These are phyloP conservation scores for Russula griseocarnosa DNA, from an alignment of 768 basidiomycete genomes.

Conservation along the genomic window DNA sequence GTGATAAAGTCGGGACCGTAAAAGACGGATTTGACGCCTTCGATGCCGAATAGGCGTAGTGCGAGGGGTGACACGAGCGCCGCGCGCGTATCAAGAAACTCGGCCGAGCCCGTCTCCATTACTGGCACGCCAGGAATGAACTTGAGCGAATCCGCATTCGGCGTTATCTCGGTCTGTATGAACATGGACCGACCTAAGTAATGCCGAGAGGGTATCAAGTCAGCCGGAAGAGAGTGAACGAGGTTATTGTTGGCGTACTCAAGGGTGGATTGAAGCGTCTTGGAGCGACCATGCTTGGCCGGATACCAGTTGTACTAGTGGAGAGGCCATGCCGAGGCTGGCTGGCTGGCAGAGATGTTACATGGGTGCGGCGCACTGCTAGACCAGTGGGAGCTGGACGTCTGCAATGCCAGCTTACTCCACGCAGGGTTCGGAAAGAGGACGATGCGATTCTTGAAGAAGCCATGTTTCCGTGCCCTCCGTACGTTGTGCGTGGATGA, in stretches of 20 bases:
- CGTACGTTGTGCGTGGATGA: not conserved
- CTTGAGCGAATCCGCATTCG: conserved; percentile 95
- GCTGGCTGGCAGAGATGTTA: conserved; percentile 1
- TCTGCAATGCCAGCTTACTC: not conserved
- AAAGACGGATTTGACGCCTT: conserved; percentile 85
- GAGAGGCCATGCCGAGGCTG: conserved; percentile 17
- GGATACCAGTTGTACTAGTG: conserved; percentile 5
- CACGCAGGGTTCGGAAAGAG: conserved; percentile 1
- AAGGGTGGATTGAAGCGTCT: conserved; percentile 30
- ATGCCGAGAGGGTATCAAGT: not conserved
- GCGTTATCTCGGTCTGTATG: conserved; percentile 96
- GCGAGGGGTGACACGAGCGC: conserved; percentile 93
- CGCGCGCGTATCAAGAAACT: conserved; percentile 86
- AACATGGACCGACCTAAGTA: conserved; percentile 77
- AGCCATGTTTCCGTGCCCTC: conserved; percentile 2
- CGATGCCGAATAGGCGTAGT: conserved; percentile 88
- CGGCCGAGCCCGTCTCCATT: conserved; percentile 84
- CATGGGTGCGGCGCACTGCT: conserved; percentile 11
- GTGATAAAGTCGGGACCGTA: conserved; percentile 99
- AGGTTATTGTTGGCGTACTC: conserved; percentile 34
- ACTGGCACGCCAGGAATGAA: conserved; percentile 93
- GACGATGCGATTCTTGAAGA: conserved; percentile 5
- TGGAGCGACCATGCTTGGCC: conserved; percentile 7
- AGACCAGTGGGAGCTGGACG: not conserved
- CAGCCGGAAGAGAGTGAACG: not conserved